phyloP scores from a whole-genome alignment of 2,329 filamentous ascomycete genomes.

The Coniochaeta pulveracea region DNA sequence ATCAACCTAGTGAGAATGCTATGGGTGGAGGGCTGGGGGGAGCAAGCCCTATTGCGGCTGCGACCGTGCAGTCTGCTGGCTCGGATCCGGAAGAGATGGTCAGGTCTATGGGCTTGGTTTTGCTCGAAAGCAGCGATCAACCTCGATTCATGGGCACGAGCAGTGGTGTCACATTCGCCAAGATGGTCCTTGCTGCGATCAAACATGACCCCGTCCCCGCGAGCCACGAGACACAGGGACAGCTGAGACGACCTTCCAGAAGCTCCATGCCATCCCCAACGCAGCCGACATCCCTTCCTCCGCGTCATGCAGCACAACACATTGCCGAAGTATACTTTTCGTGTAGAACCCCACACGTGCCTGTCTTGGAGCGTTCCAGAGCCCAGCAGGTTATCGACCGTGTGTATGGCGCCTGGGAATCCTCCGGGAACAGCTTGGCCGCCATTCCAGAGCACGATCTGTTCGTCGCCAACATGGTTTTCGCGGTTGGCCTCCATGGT shows the following conservation, averaged over 20 bases:
- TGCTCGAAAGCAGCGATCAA: conserved; percentile 12
- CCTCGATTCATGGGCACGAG: conserved; percentile 20
- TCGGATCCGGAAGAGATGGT: conserved; percentile 11
- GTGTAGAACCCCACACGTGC: conserved; percentile 20
- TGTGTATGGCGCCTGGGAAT: conserved; percentile 12
- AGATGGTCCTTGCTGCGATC: conserved; percentile 21
- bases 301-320: conserved; percentile 20
- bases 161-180: conserved; percentile 20
- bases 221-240: not conserved
- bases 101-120: conserved; percentile 12
- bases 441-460: conserved; percentile 13
- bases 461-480: conserved; percentile 20
- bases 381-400: conserved; percentile 15
- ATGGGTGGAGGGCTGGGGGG: conserved; percentile 5
- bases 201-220: conserved; percentile 6
- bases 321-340: conserved; percentile 21
- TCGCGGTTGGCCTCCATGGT: conserved; percentile 19
- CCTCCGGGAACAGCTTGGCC: conserved; percentile 5
- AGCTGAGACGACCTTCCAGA: conserved; percentile 4
- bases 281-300: conserved; percentile 15
- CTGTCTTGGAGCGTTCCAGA: conserved; percentile 16
- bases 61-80: conserved; percentile 7
- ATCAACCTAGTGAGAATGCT: conserved; percentile 2
- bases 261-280: conserved; percentile 4
- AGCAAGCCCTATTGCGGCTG: conserved; percentile 5